Evolutionary conservation across 345 rosid genomes (phyloP).

Genomic region (Eucalyptus virginea): DNA sequence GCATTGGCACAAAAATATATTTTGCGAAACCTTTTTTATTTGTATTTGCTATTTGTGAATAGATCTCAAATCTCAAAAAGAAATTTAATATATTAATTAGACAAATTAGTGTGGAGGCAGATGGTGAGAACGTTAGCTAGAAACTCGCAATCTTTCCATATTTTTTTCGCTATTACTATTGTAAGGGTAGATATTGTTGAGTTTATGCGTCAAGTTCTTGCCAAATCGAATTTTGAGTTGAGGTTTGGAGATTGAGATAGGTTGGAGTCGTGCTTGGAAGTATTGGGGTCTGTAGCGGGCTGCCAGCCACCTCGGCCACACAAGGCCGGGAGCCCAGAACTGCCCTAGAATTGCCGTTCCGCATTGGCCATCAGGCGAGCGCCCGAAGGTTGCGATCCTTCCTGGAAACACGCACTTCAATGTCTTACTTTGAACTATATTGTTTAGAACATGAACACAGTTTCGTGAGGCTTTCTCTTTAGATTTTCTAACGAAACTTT

Average conservation of each 20-base stretch:
- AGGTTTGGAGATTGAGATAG: not conserved
- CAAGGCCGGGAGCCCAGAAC: not conserved
- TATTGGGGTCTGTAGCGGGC: not conserved
- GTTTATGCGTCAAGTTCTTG: not conserved
- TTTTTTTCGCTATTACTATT: not conserved
- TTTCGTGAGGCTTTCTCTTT: not conserved
- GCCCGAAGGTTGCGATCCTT: not conserved
- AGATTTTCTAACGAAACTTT: not conserved
- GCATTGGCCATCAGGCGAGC: not conserved
- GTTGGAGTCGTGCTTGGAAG: not conserved
- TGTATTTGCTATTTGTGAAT: not conserved
- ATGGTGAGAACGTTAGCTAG: not conserved
- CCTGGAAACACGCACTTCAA: not conserved
- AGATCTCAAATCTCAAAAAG: not conserved
- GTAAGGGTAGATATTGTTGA: not conserved
- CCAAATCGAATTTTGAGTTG: not conserved
- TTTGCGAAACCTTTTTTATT: not conserved
- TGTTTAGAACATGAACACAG: not conserved
- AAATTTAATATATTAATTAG: not conserved
- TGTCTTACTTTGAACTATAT: not conserved
- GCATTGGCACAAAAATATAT: not conserved
- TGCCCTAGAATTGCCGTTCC: not conserved
- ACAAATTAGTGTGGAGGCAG: not conserved
- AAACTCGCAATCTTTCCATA: not conserved
- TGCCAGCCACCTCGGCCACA: not conserved